These are phyloP conservation scores for Phytophthora brassicae DNA, from an alignment of 352 stramenopile species.

Conservation along the genomic window DNA sequence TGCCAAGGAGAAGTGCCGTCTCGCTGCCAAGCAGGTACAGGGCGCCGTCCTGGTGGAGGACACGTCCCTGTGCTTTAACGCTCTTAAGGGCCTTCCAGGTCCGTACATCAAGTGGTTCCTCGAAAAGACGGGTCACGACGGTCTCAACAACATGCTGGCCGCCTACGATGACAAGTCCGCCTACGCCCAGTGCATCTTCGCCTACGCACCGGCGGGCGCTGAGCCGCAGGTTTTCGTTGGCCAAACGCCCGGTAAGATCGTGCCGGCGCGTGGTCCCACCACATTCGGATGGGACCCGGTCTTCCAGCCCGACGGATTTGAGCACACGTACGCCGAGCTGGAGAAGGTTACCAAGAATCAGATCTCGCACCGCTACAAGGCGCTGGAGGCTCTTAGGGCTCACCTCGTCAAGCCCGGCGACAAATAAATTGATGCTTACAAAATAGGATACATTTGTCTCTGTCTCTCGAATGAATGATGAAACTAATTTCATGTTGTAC, in stretches of 20 bases:
- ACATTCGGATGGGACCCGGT: constrained; percentile 92
- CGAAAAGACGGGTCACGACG: constrained; percentile 92
- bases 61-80: constrained; percentile 97
- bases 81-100: constrained; percentile 92
- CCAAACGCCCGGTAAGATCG: constrained; percentile 91
- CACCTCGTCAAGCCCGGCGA: constrained; percentile 34
- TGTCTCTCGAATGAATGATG: neutral
- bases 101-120: constrained; percentile 99
- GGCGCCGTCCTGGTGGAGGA: constrained; percentile 96
- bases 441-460: neutral
- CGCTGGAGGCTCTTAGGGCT: constrained; percentile 63
- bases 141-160: constrained; percentile 93
- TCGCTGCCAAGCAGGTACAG: constrained; percentile 85
- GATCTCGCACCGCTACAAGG: constrained; percentile 90
- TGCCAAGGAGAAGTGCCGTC: constrained; percentile 92
- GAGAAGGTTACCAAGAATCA: constrained; percentile 89
- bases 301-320: constrained; percentile 86
- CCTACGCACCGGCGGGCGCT: constrained; percentile 75
- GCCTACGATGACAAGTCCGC: constrained; percentile 95
- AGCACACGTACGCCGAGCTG: constrained; percentile 91
- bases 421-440: constrained; percentile 21
- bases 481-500: neutral
- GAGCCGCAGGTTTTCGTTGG: constrained; percentile 94
- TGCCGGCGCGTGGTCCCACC: constrained; percentile 82
- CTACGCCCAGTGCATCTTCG: constrained; percentile 97